phyloP scores from a whole-genome alignment of 768 basidiomycete genomes.

The Trichaptum fuscoviolaceum region DNA sequence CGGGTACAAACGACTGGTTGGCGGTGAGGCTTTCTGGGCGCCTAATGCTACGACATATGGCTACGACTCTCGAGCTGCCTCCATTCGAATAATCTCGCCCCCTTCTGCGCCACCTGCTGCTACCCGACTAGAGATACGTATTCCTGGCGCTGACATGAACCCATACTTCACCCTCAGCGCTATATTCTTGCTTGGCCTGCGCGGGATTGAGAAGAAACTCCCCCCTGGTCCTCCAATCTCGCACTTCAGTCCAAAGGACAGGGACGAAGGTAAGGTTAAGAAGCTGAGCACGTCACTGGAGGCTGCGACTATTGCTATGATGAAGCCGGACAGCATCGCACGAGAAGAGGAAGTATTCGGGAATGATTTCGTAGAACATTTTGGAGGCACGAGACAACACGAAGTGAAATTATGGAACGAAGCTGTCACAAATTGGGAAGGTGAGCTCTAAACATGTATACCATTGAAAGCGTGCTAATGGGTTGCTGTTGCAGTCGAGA shows the following conservation, averaged over 20 bases:
- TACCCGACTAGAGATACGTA: slow-evolving; percentile 88
- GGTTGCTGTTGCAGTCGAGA: slow-evolving; percentile 53
- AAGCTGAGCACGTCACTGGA: slow-evolving; percentile 79
- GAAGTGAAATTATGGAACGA: slow-evolving; percentile 83
- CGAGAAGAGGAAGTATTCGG: slow-evolving; percentile 73
- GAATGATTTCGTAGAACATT: slow-evolving; percentile 90
- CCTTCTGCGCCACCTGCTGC: slow-evolving; percentile 78
- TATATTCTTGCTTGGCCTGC: slow-evolving; percentile 79
- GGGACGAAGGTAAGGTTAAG: slow-evolving; percentile 56
- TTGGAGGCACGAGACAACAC: slow-evolving; percentile 90
- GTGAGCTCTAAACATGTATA: slow-evolving; percentile 36
- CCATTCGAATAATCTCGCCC: slow-evolving; percentile 87
- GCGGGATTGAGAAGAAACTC: slow-evolving; percentile 80
- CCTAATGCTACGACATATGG: slow-evolving; percentile 92
- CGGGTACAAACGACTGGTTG: slow-evolving; percentile 94
- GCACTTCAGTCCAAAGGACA: slow-evolving; percentile 50
- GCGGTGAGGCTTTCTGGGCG: slow-evolving; percentile 92
- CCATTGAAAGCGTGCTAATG: slow-evolving; percentile 1
- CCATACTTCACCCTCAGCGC: slow-evolving; percentile 86
- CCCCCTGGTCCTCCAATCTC: slow-evolving; percentile 64
- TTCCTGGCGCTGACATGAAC: slow-evolving; percentile 97
- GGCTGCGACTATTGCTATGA: slow-evolving; percentile 76
- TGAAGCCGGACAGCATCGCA: slow-evolving; percentile 71
- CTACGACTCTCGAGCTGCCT: slow-evolving; percentile 91
- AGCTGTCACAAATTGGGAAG: slow-evolving; percentile 93